Conservation (phyloP, 2,329 filamentous ascomycete genomes). For the Fusarium newnesense region DNA sequence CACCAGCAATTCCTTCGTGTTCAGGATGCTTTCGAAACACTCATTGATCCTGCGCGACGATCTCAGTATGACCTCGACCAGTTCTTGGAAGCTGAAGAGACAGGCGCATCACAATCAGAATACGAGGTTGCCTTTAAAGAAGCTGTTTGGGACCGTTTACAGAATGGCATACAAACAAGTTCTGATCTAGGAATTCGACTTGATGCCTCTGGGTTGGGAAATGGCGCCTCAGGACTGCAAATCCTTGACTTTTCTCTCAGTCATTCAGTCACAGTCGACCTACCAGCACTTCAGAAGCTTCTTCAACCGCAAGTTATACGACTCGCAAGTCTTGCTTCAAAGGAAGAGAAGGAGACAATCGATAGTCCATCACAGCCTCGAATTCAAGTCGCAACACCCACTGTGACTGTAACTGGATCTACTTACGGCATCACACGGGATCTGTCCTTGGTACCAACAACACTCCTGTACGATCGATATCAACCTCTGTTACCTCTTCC, state of each 20-base stretch:
- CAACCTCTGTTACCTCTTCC: constrained; percentile 52
- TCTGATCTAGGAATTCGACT: constrained; percentile 54
- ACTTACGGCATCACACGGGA: constrained; percentile 51
- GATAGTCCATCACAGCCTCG: constrained; percentile 19
- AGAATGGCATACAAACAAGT: constrained; percentile 41
- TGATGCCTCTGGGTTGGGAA: constrained; percentile 42
- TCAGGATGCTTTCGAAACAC: constrained; percentile 58
- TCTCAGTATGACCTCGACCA: constrained; percentile 54
- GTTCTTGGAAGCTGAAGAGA: constrained; percentile 33
- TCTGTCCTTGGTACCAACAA: constrained; percentile 45
- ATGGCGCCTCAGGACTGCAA: constrained; percentile 21
- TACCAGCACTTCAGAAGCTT: constrained; percentile 47
- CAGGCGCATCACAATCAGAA: constrained; percentile 26
- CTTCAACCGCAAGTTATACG: constrained; percentile 41
- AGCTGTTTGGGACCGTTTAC: constrained; percentile 33
- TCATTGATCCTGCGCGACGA: constrained; percentile 56
- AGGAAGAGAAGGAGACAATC: constrained; percentile 21
- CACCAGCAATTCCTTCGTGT: constrained; percentile 54
- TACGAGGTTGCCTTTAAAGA: constrained; percentile 37
- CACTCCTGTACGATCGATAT: constrained; percentile 51
- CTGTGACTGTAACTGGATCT: constrained; percentile 52
- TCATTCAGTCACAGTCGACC: constrained; percentile 50
- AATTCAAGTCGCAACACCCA: constrained; percentile 44
- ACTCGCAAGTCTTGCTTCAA: constrained; percentile 36
- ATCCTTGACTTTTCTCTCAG: constrained; percentile 54